Evolutionary conservation across 768 basidiomycete species (phyloP).

Genomic region (Leccinum longicurvipes): DNA sequence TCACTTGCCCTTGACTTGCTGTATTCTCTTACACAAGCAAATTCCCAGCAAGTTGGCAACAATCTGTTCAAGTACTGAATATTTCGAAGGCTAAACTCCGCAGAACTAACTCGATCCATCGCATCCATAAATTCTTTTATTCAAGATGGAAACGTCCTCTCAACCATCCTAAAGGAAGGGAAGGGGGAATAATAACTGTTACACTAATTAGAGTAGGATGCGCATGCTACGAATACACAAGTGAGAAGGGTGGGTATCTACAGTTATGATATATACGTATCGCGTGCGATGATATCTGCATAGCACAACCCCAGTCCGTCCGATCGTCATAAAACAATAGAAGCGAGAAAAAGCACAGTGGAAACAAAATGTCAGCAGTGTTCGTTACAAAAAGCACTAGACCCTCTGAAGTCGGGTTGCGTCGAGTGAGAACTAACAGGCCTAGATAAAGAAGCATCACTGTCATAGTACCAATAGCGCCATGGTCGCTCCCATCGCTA

Average conservation of each 20-base stretch:
- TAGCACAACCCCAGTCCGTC: not conserved
- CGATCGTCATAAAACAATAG: not conserved
- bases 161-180: not conserved
- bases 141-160: too few relatives aligned
- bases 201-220: not conserved
- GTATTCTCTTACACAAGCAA: too few relatives aligned
- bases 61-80: too few relatives aligned
- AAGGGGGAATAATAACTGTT: not conserved
- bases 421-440: not conserved
- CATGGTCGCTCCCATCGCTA: not conserved
- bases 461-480: constrained; percentile 4
- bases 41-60: too few relatives aligned
- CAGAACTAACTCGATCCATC: too few relatives aligned
- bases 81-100: too few relatives aligned
- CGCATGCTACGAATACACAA: not conserved
- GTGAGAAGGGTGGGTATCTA: not conserved
- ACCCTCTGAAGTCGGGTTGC: not conserved
- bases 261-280: not conserved
- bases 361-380: not conserved
- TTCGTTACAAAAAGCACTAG: not conserved
- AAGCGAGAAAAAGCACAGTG: not conserved
- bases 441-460: not conserved
- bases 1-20: too few relatives aligned
- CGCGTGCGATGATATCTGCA: not conserved
- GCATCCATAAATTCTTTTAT: too few relatives aligned